Conservation (phyloP, 2,329 filamentous ascomycete genomes). For the Bisporella sp. region DNA sequence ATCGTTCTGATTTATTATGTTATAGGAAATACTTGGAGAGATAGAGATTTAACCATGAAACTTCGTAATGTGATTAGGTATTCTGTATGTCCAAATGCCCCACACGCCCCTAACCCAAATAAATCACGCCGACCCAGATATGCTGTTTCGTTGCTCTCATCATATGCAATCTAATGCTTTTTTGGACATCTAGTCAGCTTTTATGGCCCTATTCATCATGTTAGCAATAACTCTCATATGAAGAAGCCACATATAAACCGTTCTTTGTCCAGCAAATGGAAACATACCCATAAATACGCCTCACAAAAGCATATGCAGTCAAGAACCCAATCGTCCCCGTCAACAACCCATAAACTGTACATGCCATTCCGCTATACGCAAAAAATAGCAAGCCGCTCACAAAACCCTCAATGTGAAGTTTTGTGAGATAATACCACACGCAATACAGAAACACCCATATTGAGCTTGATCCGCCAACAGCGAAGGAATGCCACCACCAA, state of each 20-base stretch:
- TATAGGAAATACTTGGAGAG: too few species aligned
- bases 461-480: conserved; percentile 68
- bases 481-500: conserved; percentile 90
- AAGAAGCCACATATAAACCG: too few species aligned
- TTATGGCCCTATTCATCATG: conserved; percentile 13
- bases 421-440: conserved; percentile 75
- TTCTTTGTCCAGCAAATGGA: background rate
- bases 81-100: too few species aligned
- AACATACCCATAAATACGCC: conserved; percentile 71
- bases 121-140: too few species aligned
- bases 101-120: too few species aligned
- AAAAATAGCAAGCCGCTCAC: conserved; percentile 79
- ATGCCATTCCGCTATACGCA: conserved; percentile 75
- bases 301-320: conserved; percentile 75
- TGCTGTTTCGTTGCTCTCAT: too few species aligned
- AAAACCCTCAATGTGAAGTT: conserved; percentile 74
- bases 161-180: too few species aligned
- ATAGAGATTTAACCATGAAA: too few species aligned
- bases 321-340: conserved; percentile 82
- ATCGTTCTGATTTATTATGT: too few species aligned
- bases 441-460: conserved; percentile 81
- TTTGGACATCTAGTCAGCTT: conserved; percentile 12
- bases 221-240: conserved; percentile 1
- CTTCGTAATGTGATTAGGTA: too few species aligned
- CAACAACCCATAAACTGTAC: conserved; percentile 71